These are phyloP conservation scores for Ustilago trichophora DNA, from an alignment of 1,284 basidiomycete genomes.

Conservation along the genomic window DNA sequence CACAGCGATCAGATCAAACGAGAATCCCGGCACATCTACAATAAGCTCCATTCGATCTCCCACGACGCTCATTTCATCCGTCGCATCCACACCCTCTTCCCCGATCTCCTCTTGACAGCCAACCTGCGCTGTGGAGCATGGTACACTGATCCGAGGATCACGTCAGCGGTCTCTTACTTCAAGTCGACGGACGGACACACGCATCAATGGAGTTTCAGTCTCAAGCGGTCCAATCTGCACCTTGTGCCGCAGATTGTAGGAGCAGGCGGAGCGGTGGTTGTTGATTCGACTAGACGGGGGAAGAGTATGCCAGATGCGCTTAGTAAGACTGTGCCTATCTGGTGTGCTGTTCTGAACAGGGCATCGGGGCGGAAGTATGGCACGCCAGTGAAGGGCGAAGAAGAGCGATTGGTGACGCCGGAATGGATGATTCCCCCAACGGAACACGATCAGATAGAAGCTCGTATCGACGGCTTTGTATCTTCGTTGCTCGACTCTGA, in stretches of 20 bases:
- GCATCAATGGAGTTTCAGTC: conserved; percentile 67
- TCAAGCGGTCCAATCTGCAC: conserved; percentile 79
- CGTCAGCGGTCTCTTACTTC: conserved; percentile 78
- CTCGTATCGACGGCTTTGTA: conserved; percentile 75
- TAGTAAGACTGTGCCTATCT: conserved; percentile 92
- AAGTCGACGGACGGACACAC: conserved; percentile 97
- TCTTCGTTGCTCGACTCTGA: conserved; percentile 71
- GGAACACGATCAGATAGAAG: conserved; percentile 73
- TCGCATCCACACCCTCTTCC: conserved; percentile 8
- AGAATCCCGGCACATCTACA: conserved; percentile 46
- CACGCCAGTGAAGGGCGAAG: conserved; percentile 57
- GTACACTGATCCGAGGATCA: conserved; percentile 79
- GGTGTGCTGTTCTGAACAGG: conserved; percentile 90
- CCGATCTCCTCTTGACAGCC: conserved; percentile 70
- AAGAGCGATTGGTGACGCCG: conserved; percentile 60
- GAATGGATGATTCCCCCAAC: conserved; percentile 49
- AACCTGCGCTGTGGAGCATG: conserved; percentile 94
- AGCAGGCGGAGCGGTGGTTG: conserved; percentile 82
- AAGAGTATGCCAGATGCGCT: conserved; percentile 95
- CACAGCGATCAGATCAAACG: conserved; percentile 39
- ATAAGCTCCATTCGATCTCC: conserved; percentile 34
- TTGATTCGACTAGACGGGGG: conserved; percentile 91
- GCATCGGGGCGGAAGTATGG: conserved; percentile 68
- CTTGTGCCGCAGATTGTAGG: conserved; percentile 74
- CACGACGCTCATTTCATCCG: conserved; percentile 28